These are phyloP conservation scores for Trapa incisa DNA, from an alignment of 345 rosid genomes.

Conservation along the genomic window DNA sequence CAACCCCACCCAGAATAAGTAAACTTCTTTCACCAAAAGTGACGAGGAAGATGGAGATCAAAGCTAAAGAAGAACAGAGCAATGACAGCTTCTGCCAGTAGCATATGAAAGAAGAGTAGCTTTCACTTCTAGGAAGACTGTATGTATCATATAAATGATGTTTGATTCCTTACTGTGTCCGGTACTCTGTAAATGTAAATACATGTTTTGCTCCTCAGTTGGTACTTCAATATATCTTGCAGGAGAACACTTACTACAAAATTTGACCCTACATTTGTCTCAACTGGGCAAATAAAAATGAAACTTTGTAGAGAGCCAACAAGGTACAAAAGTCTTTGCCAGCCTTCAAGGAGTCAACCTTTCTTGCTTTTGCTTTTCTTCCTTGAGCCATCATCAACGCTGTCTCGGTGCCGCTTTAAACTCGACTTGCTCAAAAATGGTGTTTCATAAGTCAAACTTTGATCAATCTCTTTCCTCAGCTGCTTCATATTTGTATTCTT, in stretches of 20 bases:
- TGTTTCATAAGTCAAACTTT: slow-evolving; percentile 20
- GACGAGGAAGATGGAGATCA: background rate
- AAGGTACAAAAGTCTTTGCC: slow-evolving; percentile 22
- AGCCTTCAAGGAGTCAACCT: slow-evolving; percentile 13
- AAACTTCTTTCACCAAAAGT: slow-evolving; percentile 7
- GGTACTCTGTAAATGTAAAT: background rate
- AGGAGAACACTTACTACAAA: background rate
- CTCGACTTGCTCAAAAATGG: slow-evolving; percentile 8
- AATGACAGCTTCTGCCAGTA: background rate
- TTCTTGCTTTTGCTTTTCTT: slow-evolving; percentile 28
- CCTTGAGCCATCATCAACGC: slow-evolving; percentile 25
- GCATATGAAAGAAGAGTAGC: background rate
- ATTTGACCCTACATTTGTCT: background rate
- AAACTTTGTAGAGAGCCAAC: background rate
- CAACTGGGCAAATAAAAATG: background rate
- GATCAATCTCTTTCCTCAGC: slow-evolving; percentile 43
- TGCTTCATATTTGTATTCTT: slow-evolving; percentile 24
- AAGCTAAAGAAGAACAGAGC: background rate
- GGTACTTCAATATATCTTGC: background rate
- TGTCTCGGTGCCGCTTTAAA: slow-evolving; percentile 22
- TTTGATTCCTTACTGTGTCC: background rate
- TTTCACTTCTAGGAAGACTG: background rate
- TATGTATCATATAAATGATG: background rate
- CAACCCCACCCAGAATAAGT: slow-evolving; percentile 75
- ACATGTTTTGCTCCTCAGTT: background rate